A percentile compares a stretch with the other conserved stretches of the same genome.
Conservation (phyloP, 2,329 filamentous ascomycete genomes). For the Aspergillus niger region DNA sequence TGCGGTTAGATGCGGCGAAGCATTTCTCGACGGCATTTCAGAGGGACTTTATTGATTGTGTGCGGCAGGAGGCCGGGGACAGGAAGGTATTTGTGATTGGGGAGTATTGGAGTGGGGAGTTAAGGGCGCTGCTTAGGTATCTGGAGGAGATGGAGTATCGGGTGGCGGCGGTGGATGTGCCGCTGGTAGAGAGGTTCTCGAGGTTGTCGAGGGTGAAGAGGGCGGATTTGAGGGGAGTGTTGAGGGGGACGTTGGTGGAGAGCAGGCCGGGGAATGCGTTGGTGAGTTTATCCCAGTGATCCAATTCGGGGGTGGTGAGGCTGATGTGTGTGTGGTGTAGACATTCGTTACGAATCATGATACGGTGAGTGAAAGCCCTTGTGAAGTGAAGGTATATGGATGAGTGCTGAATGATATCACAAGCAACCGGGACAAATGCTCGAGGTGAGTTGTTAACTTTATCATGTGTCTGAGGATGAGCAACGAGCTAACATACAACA, state of each 20-base stretch:
- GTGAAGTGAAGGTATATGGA: too few relatives aligned
- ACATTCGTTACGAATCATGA: constrained; percentile 75
- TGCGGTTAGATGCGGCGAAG: constrained; percentile 72
- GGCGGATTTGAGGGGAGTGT: constrained; percentile 65
- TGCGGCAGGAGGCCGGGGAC: constrained; percentile 54
- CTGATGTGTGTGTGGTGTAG: constrained; percentile 49
- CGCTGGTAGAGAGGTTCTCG: constrained; percentile 60
- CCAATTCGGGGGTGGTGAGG: background rate
- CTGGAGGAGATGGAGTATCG: constrained; percentile 60
- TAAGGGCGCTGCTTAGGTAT: constrained; percentile 59
- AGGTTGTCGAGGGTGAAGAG: constrained; percentile 57
- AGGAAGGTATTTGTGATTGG: constrained; percentile 66
- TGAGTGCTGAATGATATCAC: background rate
- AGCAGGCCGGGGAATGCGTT: constrained; percentile 59
- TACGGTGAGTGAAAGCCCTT: constrained; percentile 46
- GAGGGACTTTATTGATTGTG: constrained; percentile 61
- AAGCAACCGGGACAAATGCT: constrained; percentile 21
- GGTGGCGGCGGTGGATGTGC: constrained; percentile 66
- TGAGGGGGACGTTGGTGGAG: constrained; percentile 62
- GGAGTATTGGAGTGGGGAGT: constrained; percentile 68
- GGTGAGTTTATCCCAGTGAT: constrained; percentile 32
- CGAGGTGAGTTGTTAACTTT: constrained; percentile 31
- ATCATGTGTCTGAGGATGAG: too few relatives aligned
- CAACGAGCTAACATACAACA: background rate
- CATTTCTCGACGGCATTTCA: constrained; percentile 71